A percentile compares a stretch with the other conserved stretches of the same genome.
Conservation (phyloP, 176 grass and related monocot genomes). For the Aegilops longissima region DNA sequence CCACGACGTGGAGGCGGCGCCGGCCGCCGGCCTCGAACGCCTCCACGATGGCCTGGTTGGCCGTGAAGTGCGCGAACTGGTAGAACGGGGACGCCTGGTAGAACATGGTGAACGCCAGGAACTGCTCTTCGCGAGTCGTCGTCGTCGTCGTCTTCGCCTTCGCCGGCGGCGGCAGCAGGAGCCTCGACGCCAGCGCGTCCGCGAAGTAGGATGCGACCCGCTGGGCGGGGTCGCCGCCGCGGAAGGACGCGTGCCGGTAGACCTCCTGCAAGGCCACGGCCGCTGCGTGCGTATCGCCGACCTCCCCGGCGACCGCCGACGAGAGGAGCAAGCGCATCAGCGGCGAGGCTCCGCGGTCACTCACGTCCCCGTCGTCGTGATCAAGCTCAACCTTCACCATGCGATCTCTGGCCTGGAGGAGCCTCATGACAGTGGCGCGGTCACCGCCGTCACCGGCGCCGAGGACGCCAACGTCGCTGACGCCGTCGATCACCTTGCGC, state of each 20-base stretch:
- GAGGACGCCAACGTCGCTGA: background rate
- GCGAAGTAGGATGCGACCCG: slow-evolving; percentile 67
- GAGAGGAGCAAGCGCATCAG: slow-evolving; percentile 56
- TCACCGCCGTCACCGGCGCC: background rate
- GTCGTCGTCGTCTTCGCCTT: background rate
- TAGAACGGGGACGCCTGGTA: slow-evolving; percentile 66
- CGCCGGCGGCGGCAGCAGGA: slow-evolving; percentile 11
- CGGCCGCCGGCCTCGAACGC: slow-evolving; percentile 51
- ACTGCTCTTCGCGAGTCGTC: slow-evolving; percentile 27
- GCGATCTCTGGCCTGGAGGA: slow-evolving; percentile 48
- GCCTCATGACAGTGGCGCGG: slow-evolving; percentile 24
- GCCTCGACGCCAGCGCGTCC: slow-evolving; percentile 48
- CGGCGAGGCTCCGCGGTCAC: background rate
- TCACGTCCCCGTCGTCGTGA: background rate
- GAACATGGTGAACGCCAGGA: slow-evolving; percentile 69
- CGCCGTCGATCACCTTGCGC: slow-evolving; percentile 19
- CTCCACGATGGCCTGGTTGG: slow-evolving; percentile 93
- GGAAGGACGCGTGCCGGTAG: slow-evolving; percentile 44
- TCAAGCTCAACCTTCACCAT: slow-evolving; percentile 17
- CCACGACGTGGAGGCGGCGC: slow-evolving; percentile 58
- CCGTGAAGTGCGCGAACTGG: slow-evolving; percentile 90
- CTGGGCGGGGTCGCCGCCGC: slow-evolving; percentile 50
- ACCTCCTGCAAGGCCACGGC: slow-evolving; percentile 53
- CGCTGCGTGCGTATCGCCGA: slow-evolving; percentile 29
- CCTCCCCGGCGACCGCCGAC: slow-evolving; percentile 39